Evolutionary conservation across 306 rosid species (phyloP), one percentile per base, ranked within the genome.

Genomic region (Quillaja saponaria): DNA sequence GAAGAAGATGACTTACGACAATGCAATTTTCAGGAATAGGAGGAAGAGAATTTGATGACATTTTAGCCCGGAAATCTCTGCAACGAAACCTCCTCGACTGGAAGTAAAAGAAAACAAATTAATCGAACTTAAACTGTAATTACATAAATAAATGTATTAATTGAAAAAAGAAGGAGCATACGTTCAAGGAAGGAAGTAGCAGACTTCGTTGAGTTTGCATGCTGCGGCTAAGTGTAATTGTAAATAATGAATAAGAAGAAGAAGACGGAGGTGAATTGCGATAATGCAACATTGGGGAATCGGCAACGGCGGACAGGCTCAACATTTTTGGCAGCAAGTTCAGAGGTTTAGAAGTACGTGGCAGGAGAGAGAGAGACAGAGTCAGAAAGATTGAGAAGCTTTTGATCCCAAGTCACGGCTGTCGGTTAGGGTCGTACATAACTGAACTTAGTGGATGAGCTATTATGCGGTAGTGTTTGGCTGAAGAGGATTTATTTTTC

Each of bases 1-100:
- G 58, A 60, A 61, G 33, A 19, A 68, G 11, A 17, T 35, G 18
- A 79, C 88, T 48, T 61, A 90, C 97, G 57, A 87, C 86, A 56
- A 78, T 28, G 67, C 79, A 51, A 64, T 70, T 80, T 71, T 77
- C 72, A 51, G 91, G n/a, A n/a, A n/a, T n/a, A n/a, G n/a, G n/a
- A n/a, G n/a, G 77, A 40, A 75, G 64, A 25, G 74, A 15, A 67
- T 62, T 44, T 40, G 82, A 64, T 16, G 82, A 80, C 90, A 91
- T 82, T 18, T 45, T 71, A 15, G 59, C 19, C 49, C 82, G 72
- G 51, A 64, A 78, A 47, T 15, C 62, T 58, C 49, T 71, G 68
- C 55, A 47, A 13, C 39, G 66, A 60, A 0, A 20, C 31, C 10
- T 66, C 58, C 31, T 38, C 19, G 72, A 51, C 78, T 76, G 49